Evolutionary conservation across 2,329 filamentous ascomycete species (phyloP).

Genomic region (Rutstroemia sydowiana): DNA sequence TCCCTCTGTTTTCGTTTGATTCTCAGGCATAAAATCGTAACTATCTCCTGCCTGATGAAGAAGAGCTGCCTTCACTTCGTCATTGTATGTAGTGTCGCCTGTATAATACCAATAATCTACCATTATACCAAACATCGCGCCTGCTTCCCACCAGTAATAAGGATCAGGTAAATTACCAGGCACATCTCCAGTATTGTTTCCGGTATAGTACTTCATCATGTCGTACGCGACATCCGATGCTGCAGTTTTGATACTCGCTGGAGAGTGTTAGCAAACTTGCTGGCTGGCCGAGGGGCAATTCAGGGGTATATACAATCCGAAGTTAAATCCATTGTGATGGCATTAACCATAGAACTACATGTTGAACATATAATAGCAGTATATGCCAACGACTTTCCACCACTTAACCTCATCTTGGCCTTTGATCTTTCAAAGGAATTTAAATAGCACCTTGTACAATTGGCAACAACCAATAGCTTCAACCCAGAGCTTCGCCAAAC

Average conservation of each 20-base stretch:
- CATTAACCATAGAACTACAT: conserved; percentile 5
- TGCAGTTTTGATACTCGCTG: conserved; percentile 29
- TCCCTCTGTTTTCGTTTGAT: conserved; percentile 52
- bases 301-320: conserved; percentile 3
- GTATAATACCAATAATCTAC: conserved; percentile 83
- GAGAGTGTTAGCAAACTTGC: not conserved
- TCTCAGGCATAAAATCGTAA: conserved; percentile 68
- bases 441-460: too few species aligned
- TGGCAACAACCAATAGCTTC: too few species aligned
- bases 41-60: conserved; percentile 65
- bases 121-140: conserved; percentile 63
- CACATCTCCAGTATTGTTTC: conserved; percentile 40
- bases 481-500: not conserved
- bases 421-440: not conserved
- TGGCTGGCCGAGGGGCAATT: not conserved
- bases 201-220: conserved; percentile 46
- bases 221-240: conserved; percentile 35
- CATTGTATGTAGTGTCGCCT: conserved; percentile 62
- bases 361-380: conserved; percentile 7
- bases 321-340: conserved; percentile 6
- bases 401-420: conserved; percentile 8
- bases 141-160: conserved; percentile 45
- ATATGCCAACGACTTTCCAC: conserved; percentile 9
- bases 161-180: conserved; percentile 40
- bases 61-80: conserved; percentile 51